Conservation (phyloP, 176 grass and related monocot species). For the Oryza brachyantha region DNA sequence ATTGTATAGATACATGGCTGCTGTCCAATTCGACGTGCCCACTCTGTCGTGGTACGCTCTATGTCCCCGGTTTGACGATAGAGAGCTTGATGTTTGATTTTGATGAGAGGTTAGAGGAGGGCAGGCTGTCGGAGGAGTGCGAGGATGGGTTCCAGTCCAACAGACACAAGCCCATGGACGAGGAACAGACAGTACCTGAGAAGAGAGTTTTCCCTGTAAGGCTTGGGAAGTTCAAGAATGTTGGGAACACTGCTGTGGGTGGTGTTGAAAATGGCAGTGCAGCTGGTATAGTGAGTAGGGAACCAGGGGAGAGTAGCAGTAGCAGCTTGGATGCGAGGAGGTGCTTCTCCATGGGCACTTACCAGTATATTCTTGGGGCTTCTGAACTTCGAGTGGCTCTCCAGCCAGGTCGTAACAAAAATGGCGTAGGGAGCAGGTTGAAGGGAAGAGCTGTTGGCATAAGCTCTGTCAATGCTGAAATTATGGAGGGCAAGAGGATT, state of each 20-base stretch:
- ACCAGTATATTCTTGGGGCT: constrained; percentile 74
- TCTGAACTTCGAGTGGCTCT: constrained; percentile 72
- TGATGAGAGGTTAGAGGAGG: constrained; percentile 52
- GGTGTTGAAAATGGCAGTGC: constrained; percentile 17
- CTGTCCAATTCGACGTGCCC: constrained; percentile 97
- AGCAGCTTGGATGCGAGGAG: constrained; percentile 92
- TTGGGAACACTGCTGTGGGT: constrained; percentile 38
- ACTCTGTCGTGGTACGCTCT: constrained; percentile 74
- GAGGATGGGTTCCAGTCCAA: constrained; percentile 37
- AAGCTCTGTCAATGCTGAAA: constrained; percentile 44
- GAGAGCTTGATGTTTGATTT: constrained; percentile 64
- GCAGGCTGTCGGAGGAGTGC: constrained; percentile 18
- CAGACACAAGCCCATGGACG: not conserved
- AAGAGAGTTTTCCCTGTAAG: constrained; percentile 80
- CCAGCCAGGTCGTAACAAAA: constrained; percentile 29
- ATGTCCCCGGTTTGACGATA: constrained; percentile 24
- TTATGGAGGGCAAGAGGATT: constrained; percentile 67
- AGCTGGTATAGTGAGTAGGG: constrained; percentile 41
- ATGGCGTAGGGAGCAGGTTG: not conserved
- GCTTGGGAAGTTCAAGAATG: constrained; percentile 81
- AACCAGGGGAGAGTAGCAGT: constrained; percentile 76
- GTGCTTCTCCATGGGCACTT: constrained; percentile 91
- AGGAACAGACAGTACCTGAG: constrained; percentile 39
- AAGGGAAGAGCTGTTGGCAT: constrained; percentile 37
- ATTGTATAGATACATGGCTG: constrained; percentile 89